Evolutionary conservation across 805 yeast species (phyloP).

Genomic region (Candida manassasensis): DNA sequence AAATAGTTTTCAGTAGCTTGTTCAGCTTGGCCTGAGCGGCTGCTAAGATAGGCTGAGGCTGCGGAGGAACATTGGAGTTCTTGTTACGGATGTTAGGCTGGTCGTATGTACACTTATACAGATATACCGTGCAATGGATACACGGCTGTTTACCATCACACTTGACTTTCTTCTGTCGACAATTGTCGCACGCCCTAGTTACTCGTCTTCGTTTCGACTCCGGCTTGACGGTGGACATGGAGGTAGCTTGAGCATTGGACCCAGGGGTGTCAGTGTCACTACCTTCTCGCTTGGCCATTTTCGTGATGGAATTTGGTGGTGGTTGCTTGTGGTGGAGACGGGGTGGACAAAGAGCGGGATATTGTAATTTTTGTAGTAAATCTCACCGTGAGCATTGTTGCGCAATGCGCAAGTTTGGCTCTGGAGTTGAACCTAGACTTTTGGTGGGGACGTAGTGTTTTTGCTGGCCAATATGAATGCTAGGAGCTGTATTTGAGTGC

Average conservation of each 20-base stretch:
- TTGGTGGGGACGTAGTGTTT: no score
- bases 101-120: conserved; percentile 79
- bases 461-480: no score
- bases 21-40: conserved; percentile 1
- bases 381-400: no score
- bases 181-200: conserved; percentile 70
- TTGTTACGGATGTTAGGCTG: conserved; percentile 64
- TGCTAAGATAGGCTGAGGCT: conserved; percentile 1
- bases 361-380: no score
- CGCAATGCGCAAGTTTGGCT: no score
- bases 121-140: conserved; percentile 79
- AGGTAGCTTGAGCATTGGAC: neutral
- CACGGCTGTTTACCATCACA: conserved; percentile 81
- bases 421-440: no score
- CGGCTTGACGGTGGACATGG: conserved; percentile 2
- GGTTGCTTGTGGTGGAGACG: neutral
- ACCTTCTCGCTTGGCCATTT: conserved; percentile 3
- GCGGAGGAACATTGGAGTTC: conserved; percentile 19
- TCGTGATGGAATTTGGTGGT: neutral
- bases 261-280: neutral
- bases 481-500: no score
- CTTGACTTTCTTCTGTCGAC: conserved; percentile 71
- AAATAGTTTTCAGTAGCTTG: conserved; percentile 1
- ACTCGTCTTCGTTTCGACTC: conserved; percentile 55
- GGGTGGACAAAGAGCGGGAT: no score